Conservation (phyloP, 2,329 filamentous ascomycete species). For the Lojkania enalia region DNA sequence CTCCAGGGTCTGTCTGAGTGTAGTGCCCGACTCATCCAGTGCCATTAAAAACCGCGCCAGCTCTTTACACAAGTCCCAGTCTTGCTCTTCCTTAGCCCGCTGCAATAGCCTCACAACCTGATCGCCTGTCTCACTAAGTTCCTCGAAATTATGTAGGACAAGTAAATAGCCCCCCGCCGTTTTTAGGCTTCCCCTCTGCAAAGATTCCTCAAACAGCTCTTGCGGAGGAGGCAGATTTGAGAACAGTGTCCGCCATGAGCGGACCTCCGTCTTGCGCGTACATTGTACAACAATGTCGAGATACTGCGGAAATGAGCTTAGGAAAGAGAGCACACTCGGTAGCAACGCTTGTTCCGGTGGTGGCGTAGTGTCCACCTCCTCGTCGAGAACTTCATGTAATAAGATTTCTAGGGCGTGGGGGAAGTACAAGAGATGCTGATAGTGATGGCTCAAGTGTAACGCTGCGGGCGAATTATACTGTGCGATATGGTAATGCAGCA, state of each 20-base stretch:
- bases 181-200: constrained; percentile 83
- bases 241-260: constrained; percentile 94
- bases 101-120: constrained; percentile 81
- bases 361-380: constrained; percentile 77
- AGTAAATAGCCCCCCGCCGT: constrained; percentile 97
- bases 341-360: constrained; percentile 54
- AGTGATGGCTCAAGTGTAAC: constrained; percentile 79
- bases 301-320: constrained; percentile 69
- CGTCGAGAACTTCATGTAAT: constrained; percentile 89
- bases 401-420: constrained; percentile 90
- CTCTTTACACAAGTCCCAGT: constrained; percentile 96
- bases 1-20: constrained; percentile 72
- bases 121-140: constrained; percentile 64
- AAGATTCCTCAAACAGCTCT: constrained; percentile 89
- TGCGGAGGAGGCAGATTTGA: constrained; percentile 86
- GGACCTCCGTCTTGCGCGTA: constrained; percentile 93
- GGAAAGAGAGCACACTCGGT: constrained; percentile 57
- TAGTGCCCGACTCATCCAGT: constrained; percentile 83
- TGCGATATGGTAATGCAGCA: constrained; percentile 77
- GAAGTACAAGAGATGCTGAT: constrained; percentile 87
- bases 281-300: constrained; percentile 96
- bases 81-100: constrained; percentile 78
- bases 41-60: constrained; percentile 92
- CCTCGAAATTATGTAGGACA: constrained; percentile 79
- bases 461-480: constrained; percentile 79